These are phyloP conservation scores for Paramecium sexaurelia DNA, from an alignment of 73 alveolate species.

Conservation along the genomic window DNA sequence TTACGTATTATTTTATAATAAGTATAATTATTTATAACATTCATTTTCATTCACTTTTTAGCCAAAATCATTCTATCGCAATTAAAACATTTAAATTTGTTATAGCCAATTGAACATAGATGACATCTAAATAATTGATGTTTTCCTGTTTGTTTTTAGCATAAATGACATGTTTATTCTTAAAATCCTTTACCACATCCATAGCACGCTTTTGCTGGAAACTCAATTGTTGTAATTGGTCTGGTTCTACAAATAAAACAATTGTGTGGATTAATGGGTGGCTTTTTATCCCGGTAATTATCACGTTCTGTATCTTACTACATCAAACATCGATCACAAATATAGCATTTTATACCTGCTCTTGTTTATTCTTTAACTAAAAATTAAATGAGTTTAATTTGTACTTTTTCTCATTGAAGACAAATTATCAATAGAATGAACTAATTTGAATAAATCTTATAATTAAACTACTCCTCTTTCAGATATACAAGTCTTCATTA, in stretches of 20 bases:
- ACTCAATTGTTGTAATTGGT: not conserved
- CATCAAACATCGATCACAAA: not conserved
- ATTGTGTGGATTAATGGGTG: not conserved
- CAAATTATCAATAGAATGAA: not conserved
- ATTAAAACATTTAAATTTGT: conserved; percentile 8
- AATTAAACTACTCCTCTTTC: conserved; percentile 15
- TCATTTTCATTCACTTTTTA: not conserved
- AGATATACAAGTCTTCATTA: not conserved
- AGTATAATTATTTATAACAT: not conserved
- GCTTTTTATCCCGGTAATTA: not conserved
- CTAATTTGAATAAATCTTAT: not conserved
- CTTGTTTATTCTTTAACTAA: not conserved
- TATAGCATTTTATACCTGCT: not conserved
- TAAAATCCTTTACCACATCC: conserved; percentile 21
- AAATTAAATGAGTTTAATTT: not conserved
- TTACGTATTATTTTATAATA: not conserved
- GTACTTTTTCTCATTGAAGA: not conserved
- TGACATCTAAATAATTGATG: not conserved
- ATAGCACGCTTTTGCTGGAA: conserved; percentile 24
- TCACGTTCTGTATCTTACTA: not conserved
- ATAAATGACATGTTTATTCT: not conserved
- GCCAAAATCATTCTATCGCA: not conserved
- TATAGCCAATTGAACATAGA: not conserved
- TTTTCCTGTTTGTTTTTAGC: not conserved
- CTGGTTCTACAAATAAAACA: not conserved